Evolutionary conservation across 1,139 yeast genomes (phyloP).

Genomic region (Candida pseudoviswanathii): DNA sequence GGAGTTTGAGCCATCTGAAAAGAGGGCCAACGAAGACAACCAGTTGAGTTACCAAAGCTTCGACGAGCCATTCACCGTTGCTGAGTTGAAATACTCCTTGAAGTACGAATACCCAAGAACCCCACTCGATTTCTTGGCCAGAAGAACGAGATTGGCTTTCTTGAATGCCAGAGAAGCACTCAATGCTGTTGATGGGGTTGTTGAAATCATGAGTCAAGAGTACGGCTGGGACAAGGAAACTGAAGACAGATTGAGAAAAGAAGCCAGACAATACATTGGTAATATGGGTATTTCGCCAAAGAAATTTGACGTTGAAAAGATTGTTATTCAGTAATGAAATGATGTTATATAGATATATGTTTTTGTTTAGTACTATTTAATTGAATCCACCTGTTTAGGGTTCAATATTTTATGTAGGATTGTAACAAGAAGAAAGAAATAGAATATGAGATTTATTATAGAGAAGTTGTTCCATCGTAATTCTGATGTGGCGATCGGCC

Average conservation of each 20-base stretch:
- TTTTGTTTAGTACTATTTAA: background rate
- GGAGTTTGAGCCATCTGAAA: conserved; percentile 36
- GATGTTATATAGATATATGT: conserved; percentile 3
- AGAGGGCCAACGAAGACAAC: conserved; percentile 35
- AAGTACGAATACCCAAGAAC: conserved; percentile 85
- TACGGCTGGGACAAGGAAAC: conserved; percentile 70
- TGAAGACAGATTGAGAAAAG: conserved; percentile 55
- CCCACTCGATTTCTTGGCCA: conserved; percentile 86
- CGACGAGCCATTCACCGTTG: conserved; percentile 89
- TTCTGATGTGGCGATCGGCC: too few relatives aligned
- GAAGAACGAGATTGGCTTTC: conserved; percentile 93
- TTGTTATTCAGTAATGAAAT: conserved; percentile 11
- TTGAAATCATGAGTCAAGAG: conserved; percentile 80
- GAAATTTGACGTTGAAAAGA: conserved; percentile 16
- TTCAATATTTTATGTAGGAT: background rate
- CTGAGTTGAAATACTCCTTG: conserved; percentile 83
- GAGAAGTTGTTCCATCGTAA: too few relatives aligned
- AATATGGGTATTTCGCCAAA: conserved; percentile 41
- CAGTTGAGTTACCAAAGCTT: conserved; percentile 52
- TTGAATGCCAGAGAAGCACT: conserved; percentile 86
- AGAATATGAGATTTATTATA: too few relatives aligned
- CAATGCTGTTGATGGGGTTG: conserved; percentile 80
- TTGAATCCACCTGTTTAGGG: background rate
- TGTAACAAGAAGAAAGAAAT: too few relatives aligned
- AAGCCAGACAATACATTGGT: conserved; percentile 60